phyloP scores from a whole-genome alignment of 2,329 filamentous ascomycete species.

The Colletotrichum tabaci region DNA sequence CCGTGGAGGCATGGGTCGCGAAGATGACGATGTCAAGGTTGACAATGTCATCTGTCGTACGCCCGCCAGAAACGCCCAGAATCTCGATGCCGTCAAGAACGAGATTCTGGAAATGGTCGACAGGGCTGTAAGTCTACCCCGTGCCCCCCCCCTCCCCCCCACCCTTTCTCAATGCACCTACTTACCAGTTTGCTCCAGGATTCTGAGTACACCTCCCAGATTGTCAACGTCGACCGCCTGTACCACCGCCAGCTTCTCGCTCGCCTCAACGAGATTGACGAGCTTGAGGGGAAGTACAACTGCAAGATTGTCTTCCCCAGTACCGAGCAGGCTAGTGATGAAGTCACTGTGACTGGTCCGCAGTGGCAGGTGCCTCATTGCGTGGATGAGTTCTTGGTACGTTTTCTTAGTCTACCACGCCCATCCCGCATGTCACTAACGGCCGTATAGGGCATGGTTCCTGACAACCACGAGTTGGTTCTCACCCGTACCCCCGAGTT shows the following conservation, averaged over 20 bases:
- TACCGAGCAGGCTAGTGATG: slow-evolving; percentile 96
- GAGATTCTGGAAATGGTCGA: slow-evolving; percentile 99
- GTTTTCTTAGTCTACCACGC: slow-evolving; percentile 47
- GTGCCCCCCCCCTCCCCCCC: background rate
- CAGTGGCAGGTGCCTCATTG: slow-evolving; percentile 99
- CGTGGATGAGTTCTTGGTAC: slow-evolving; percentile 91
- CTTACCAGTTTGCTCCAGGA: slow-evolving; percentile 67
- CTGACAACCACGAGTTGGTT: slow-evolving; percentile 93
- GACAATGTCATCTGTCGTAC: slow-evolving; percentile 99
- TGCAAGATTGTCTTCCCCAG: slow-evolving; percentile 99
- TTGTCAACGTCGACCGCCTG: slow-evolving; percentile 92
- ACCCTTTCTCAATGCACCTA: too few relatives aligned
- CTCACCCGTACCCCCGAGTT: slow-evolving; percentile 83
- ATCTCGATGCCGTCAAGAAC: slow-evolving; percentile 95
- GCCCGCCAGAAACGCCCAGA: slow-evolving; percentile 96
- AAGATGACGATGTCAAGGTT: slow-evolving; percentile 98
- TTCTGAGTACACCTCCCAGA: slow-evolving; percentile 95
- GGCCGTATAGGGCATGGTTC: slow-evolving; percentile 85
- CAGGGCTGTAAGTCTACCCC: slow-evolving; percentile 76
- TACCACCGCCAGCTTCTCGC: slow-evolving; percentile 96
- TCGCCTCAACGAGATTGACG: slow-evolving; percentile 90
- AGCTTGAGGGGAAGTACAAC: slow-evolving; percentile 98
- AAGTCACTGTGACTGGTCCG: slow-evolving; percentile 94
- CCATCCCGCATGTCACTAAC: slow-evolving; percentile 20
- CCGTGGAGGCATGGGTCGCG: slow-evolving; percentile 89